Percentiles rank a stretch among this genome's conserved stretches.
phyloP scores from a whole-genome alignment of 2,329 filamentous ascomycete species.

The Cordyceps cateniannulata region DNA sequence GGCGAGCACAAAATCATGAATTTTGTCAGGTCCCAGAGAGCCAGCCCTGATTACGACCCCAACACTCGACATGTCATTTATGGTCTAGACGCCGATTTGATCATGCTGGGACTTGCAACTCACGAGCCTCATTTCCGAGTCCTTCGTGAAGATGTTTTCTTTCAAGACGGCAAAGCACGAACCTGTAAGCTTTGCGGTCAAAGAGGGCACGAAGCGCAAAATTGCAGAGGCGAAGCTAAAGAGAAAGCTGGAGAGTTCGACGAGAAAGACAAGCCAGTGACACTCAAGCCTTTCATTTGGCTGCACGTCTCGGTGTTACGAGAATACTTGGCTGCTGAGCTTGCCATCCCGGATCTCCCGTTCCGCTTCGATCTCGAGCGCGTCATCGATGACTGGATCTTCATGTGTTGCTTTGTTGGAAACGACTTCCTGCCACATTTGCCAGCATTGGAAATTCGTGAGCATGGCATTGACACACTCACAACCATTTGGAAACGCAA shows the following conservation, averaged over 20 bases:
- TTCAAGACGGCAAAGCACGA: slow-evolving; percentile 75
- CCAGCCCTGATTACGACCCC: slow-evolving; percentile 84
- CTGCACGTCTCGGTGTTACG: slow-evolving; percentile 86
- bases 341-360: slow-evolving; percentile 72
- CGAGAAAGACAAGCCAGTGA: slow-evolving; percentile 65
- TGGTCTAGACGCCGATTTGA: slow-evolving; percentile 93
- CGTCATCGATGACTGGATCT: slow-evolving; percentile 95
- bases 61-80: slow-evolving; percentile 99
- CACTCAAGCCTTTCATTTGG: slow-evolving; percentile 95
- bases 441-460: slow-evolving; percentile 93
- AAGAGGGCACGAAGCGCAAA: slow-evolving; percentile 80
- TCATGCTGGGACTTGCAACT: slow-evolving; percentile 95
- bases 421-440: slow-evolving; percentile 98
- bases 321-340: slow-evolving; percentile 88
- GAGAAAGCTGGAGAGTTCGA: slow-evolving; percentile 73
- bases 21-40: slow-evolving; percentile 88
- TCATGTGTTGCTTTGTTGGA: slow-evolving; percentile 98
- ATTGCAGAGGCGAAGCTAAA: slow-evolving; percentile 74
- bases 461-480: slow-evolving; percentile 93
- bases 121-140: slow-evolving; percentile 97
- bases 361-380: slow-evolving; percentile 92
- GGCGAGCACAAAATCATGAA: slow-evolving; percentile 99
- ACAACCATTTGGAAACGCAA: slow-evolving; percentile 98
- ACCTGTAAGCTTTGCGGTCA: slow-evolving; percentile 87
- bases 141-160: slow-evolving; percentile 93